These are phyloP conservation scores for Clarireedia paspali DNA, from an alignment of 2,329 filamentous ascomycete species.

Conservation along the genomic window DNA sequence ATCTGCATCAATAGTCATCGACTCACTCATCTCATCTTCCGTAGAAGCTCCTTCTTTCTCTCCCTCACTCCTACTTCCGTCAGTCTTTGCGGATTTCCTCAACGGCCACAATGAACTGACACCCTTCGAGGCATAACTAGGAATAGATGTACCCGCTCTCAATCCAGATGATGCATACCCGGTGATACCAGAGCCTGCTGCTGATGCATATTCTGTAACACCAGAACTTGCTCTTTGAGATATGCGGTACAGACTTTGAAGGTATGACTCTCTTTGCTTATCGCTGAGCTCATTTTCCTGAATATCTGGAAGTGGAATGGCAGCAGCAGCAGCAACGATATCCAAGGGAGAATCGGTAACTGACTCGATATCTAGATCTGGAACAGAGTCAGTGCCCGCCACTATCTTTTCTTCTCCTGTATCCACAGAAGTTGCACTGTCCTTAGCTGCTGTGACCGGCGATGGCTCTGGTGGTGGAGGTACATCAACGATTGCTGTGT, in stretches of 20 bases:
- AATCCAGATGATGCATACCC: not conserved
- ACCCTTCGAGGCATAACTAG: constrained; percentile 2
- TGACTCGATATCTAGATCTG: not conserved
- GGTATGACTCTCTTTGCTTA: constrained; percentile 7
- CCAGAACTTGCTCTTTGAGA: constrained; percentile 4
- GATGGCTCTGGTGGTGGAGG: not conserved
- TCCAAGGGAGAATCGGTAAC: constrained; percentile 2
- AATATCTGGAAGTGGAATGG: constrained; percentile 3
- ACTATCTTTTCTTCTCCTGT: not conserved
- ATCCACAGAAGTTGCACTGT: not conserved
- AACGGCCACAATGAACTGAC: constrained; percentile 4
- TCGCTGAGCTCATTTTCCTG: constrained; percentile 6
- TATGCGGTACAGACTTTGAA: constrained; percentile 6
- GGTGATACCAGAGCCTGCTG: not conserved
- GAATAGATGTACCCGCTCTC: constrained; percentile 2
- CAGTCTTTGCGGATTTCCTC: not conserved
- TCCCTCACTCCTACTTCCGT: not conserved
- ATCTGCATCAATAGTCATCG: constrained; percentile 5
- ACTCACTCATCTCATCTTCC: not conserved
- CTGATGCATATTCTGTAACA: constrained; percentile 4
- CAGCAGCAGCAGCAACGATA: constrained; percentile 2
- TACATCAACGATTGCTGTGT: not conserved
- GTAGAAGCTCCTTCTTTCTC: not conserved
- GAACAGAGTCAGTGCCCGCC: not conserved
- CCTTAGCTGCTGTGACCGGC: not conserved